Evolutionary conservation across 2,329 filamentous ascomycete genomes (phyloP), one percentile per base, ranked within the genome.

Genomic region (Grosmannia penicillata): DNA sequence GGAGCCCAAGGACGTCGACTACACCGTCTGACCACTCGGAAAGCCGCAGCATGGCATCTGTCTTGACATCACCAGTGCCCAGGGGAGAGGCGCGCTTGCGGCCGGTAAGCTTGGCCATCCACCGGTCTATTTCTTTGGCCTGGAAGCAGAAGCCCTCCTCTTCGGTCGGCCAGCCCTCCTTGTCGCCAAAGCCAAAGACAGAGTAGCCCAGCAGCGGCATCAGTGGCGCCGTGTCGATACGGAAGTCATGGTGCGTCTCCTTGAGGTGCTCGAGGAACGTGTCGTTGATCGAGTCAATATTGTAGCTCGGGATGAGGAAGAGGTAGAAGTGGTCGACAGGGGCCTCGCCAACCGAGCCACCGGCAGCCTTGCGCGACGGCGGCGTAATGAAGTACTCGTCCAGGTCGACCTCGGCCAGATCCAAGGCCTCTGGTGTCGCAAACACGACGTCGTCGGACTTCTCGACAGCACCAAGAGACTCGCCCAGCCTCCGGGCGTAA

Each of bases 211-310:
- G 63, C 14, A 96, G 59, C 1, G 68, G 62, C 0, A 79, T 77
- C 33, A 98, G 60, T 1, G 91, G 81, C 0, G 82, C 79, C 0
- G 86, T 94, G 50, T 96, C 87, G 47, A 98, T 93, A 41, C 89
- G 76, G 65, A 96, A 96, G 57, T 98, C 91, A 60, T 96, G 77
- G 54, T 96, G 89, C 0, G 87, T 96, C 56, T 98, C 89, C 53
- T 82, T 70, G 6, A 98, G 62, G 55, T 94, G 85, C 46, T 84
- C 77, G 19, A 96, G 65, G 55, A 96, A 87, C 14, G 75, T 89
- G 52, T 87, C 82, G 48, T 94, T 75, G 47, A 93, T 82, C 8
- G 83, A 89, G 52, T 95, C 89, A 51, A 95, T 94, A 53, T 96
- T 93, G 64, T 95, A 96, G 45, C 82, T 87, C 0, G 89, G 91